Evolutionary conservation across 805 yeast genomes (phyloP).

Genomic region (Cyberlindnera meyerae): DNA sequence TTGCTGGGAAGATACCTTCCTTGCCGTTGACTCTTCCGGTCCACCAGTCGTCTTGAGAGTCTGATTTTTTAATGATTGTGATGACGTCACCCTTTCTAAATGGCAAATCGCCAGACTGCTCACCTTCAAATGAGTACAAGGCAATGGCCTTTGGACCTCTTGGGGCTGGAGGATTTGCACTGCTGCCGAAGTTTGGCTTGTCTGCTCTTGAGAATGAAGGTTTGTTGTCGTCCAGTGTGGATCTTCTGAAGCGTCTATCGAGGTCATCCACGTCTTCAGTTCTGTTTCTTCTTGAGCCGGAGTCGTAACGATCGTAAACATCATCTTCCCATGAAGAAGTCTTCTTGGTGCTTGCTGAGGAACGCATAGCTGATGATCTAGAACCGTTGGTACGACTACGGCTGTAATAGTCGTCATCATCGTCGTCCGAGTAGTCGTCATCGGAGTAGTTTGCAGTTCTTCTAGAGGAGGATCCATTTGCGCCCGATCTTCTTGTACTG

Average conservation of each 20-base stretch:
- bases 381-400: conserved; percentile 22
- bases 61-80: conserved; percentile 78
- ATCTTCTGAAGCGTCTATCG: conserved; percentile 37
- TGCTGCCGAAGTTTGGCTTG: conserved; percentile 33
- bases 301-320: conserved; percentile 55
- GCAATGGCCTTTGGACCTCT: conserved; percentile 82
- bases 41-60: conserved; percentile 97
- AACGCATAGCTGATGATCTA: conserved; percentile 2
- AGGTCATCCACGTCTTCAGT: conserved; percentile 32
- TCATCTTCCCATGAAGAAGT: conserved; percentile 79
- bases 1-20: conserved; percentile 96
- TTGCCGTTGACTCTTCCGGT: conserved; percentile 81
- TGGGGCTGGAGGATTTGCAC: conserved; percentile 2
- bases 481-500: conserved; percentile 10
- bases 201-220: conserved; percentile 40
- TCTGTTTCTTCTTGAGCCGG: conserved; percentile 16
- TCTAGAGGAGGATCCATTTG: conserved; percentile 11
- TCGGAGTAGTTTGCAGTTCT: conserved; percentile 13
- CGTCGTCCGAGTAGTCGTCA: conserved; percentile 26
- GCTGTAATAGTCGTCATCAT: conserved; percentile 38
- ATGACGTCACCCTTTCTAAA: conserved; percentile 94
- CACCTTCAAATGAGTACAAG: conserved; percentile 81
- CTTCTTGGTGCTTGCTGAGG: conserved; percentile 4
- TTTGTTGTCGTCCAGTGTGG: conserved; percentile 29
- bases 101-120: conserved; percentile 87